phyloP scores from a whole-genome alignment of 164 flowering plant species.

The Vitis riparia region DNA sequence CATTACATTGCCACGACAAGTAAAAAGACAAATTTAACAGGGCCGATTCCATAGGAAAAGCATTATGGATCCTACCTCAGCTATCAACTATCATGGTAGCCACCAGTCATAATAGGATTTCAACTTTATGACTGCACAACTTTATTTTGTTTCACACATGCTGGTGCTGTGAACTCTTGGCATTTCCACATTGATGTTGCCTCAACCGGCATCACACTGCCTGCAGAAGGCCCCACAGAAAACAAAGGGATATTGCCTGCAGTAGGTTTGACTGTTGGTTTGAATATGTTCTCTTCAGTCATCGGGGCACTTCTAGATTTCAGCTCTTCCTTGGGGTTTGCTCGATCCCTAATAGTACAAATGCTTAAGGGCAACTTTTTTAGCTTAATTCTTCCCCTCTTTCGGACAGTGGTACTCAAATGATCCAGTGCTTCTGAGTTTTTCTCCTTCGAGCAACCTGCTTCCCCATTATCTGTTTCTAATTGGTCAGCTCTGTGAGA shows the following conservation, averaged over 20 bases:
- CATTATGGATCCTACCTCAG: slow-evolving; percentile 39
- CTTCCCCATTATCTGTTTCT: slow-evolving; percentile 32
- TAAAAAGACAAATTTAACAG: slow-evolving; percentile 11
- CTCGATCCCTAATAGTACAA: slow-evolving; percentile 58
- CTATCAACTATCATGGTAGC: slow-evolving; percentile 31
- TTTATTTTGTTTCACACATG: slow-evolving; percentile 56
- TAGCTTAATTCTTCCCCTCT: slow-evolving; percentile 69
- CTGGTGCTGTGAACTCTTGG: slow-evolving; percentile 53
- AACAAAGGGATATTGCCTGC: slow-evolving; percentile 27
- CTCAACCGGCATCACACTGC: slow-evolving; percentile 33
- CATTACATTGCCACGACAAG: slow-evolving; percentile 21
- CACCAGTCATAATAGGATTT: slow-evolving; percentile 20
- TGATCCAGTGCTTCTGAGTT: slow-evolving; percentile 29
- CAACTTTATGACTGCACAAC: slow-evolving; percentile 47
- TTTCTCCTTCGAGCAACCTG: slow-evolving; percentile 43
- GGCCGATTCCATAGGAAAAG: slow-evolving; percentile 19
- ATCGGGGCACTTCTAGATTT: slow-evolving; percentile 22
- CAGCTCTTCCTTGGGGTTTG: slow-evolving; percentile 42
- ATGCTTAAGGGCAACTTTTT: slow-evolving; percentile 67
- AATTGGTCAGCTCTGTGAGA: slow-evolving; percentile 24
- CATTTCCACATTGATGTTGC: slow-evolving; percentile 48
- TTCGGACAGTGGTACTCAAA: slow-evolving; percentile 34
- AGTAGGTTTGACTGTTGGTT: slow-evolving; percentile 22
- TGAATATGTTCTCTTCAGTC: slow-evolving; percentile 31
- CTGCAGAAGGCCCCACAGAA: slow-evolving; percentile 33